These are phyloP conservation scores for Aspergillus sp. DNA, from an alignment of 2,329 filamentous ascomycete genomes.

Conservation along the genomic window DNA sequence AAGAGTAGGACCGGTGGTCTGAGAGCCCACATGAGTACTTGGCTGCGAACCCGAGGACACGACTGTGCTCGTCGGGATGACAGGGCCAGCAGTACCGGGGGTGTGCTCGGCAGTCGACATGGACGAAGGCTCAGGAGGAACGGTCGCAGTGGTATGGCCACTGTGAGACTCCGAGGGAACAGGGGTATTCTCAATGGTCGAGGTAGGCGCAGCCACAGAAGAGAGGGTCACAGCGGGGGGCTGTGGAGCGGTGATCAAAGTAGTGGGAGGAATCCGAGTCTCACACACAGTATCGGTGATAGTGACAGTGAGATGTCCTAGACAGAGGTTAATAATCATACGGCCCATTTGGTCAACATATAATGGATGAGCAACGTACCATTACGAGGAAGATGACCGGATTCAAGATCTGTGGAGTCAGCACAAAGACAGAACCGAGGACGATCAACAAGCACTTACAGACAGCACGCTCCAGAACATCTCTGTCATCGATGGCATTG, in stretches of 20 bases:
- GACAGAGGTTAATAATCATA: neutral
- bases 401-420: neutral
- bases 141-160: neutral
- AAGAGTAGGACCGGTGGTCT: neutral
- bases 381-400: conserved; percentile 2
- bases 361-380: conserved; percentile 1
- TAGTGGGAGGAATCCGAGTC: neutral
- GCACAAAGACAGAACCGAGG: neutral
- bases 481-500: neutral
- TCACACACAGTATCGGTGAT: conserved; percentile 24
- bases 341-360: too few relatives aligned
- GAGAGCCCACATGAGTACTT: neutral
- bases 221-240: neutral
- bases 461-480: neutral
- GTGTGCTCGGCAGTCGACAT: neutral
- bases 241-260: neutral
- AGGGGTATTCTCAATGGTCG: neutral
- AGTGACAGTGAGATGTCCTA: conserved; percentile 17
- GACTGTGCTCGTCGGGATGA: neutral
- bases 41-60: neutral
- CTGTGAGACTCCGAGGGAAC: neutral
- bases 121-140: neutral
- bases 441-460: neutral
- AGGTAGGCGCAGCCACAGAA: neutral
- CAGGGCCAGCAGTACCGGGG: neutral